A percentile compares a stretch with the other conserved stretches of the same genome.
phyloP scores from a whole-genome alignment of 306 rosid genomes.

The Nissolia schottii region DNA sequence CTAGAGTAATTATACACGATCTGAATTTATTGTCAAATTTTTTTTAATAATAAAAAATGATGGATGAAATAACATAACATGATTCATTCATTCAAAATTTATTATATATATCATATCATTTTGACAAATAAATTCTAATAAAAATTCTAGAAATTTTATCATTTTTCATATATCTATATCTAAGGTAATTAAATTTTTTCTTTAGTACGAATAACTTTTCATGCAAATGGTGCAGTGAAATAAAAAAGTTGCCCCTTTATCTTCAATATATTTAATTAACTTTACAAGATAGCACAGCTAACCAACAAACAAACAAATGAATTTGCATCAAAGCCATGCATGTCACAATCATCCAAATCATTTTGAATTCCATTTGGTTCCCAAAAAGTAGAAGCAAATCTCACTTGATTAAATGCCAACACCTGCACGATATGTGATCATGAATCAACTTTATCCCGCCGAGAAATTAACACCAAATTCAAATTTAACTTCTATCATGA shows the following conservation, averaged over 20 bases:
- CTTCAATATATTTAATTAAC: background rate
- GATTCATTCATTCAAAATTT: too few species aligned
- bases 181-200: background rate
- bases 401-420: background rate
- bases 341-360: slow-evolving; percentile 13
- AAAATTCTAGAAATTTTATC: too few species aligned
- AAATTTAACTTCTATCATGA: background rate
- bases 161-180: background rate
- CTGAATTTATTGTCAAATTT: too few species aligned
- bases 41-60: too few species aligned
- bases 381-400: slow-evolving; percentile 23
- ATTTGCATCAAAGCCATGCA: background rate
- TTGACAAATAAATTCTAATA: too few species aligned
- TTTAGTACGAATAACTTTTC: background rate
- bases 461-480: background rate
- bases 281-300: background rate
- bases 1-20: too few species aligned
- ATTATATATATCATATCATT: too few species aligned
- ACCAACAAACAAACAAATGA: background rate
- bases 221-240: background rate
- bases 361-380: slow-evolving; percentile 7
- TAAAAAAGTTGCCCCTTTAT: background rate
- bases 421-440: background rate
- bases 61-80: too few species aligned
- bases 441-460: background rate